phyloP scores from a whole-genome alignment of 2,329 filamentous ascomycete species.

The Rasamsonia emersonii region DNA sequence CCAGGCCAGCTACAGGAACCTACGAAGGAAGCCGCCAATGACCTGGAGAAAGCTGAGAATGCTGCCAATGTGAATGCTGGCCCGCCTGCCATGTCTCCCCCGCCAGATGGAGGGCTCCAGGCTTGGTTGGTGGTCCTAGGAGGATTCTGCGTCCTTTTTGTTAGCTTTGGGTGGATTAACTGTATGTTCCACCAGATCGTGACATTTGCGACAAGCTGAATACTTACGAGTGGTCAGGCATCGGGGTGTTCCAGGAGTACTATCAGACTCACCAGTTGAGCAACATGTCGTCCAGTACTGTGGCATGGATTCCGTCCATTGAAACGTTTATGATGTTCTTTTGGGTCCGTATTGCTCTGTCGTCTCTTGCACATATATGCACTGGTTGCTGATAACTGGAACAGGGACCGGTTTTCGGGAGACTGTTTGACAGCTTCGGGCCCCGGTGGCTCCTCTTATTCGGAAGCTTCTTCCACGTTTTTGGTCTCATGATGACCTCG shows the following conservation, averaged over 20 bases:
- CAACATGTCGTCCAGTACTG: conserved; percentile 42
- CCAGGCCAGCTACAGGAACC: too few relatives aligned
- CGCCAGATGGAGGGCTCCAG: conserved; percentile 17
- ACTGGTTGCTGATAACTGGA: background rate
- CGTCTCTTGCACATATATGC: background rate
- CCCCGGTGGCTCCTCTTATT: conserved; percentile 45
- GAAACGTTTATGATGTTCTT: conserved; percentile 49
- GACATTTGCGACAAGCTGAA: background rate
- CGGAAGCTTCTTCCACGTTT: conserved; percentile 47
- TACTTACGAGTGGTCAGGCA: conserved; percentile 16
- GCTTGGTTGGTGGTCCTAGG: conserved; percentile 19
- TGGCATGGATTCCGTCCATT: conserved; percentile 52
- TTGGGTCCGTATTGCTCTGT: conserved; percentile 12
- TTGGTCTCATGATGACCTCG: conserved; percentile 52
- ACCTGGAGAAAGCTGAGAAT: too few relatives aligned
- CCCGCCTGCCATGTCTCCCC: too few relatives aligned
- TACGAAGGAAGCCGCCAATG: too few relatives aligned
- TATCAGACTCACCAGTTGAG: conserved; percentile 43
- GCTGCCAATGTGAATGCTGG: too few relatives aligned
- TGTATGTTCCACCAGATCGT: conserved; percentile 21
- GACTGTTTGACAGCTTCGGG: conserved; percentile 53
- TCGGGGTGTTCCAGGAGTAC: conserved; percentile 51
- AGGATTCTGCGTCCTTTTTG: conserved; percentile 16
- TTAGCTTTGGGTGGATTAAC: conserved; percentile 40
- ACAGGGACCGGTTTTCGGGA: conserved; percentile 35